Conservation (phyloP, 1,284 basidiomycete species). For the Leccinum pallidistipes region DNA sequence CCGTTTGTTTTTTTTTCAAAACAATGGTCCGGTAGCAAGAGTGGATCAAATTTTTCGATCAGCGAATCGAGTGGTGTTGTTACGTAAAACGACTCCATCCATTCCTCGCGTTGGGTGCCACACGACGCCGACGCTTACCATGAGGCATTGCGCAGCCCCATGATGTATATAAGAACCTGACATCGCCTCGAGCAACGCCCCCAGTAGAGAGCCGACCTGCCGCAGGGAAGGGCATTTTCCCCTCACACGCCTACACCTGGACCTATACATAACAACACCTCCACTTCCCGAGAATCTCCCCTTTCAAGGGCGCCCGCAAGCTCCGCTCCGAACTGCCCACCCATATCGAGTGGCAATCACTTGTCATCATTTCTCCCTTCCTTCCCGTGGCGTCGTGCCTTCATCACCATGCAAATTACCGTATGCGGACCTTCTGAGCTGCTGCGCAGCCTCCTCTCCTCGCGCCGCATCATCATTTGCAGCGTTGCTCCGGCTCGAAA, state of each 20-base stretch:
- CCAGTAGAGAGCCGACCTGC: constrained; percentile 14
- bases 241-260: constrained; percentile 15
- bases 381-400: constrained; percentile 16
- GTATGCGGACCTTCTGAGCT: constrained; percentile 10
- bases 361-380: constrained; percentile 3
- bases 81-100: constrained; percentile 24
- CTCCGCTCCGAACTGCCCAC: constrained; percentile 21
- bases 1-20: background rate
- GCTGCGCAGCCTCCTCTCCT: constrained; percentile 27
- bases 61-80: constrained; percentile 20
- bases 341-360: constrained; percentile 16
- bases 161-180: constrained; percentile 18
- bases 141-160: constrained; percentile 15
- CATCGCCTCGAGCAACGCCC: constrained; percentile 25
- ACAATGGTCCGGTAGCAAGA: background rate
- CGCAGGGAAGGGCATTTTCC: constrained; percentile 11
- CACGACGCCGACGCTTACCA: constrained; percentile 9
- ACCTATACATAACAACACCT: constrained; percentile 19
- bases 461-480: constrained; percentile 20
- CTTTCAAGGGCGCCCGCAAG: constrained; percentile 14
- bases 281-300: constrained; percentile 7
- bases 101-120: constrained; percentile 1
- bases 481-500: constrained; percentile 29
- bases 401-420: constrained; percentile 11
- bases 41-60: background rate